Conservation (phyloP, 176 grass and related monocot genomes). For the Carex cristatella region DNA sequence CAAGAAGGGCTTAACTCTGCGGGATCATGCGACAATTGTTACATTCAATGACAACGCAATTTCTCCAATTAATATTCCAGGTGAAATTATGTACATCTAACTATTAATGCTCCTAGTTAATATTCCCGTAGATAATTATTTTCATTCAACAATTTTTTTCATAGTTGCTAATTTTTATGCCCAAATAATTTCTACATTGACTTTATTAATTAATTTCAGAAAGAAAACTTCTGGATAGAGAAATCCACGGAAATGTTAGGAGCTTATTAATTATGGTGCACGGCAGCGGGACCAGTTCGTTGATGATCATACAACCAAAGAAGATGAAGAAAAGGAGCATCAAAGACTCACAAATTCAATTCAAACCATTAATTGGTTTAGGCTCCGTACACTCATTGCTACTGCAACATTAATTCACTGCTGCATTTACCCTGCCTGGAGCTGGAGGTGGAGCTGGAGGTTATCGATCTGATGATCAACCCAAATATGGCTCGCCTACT, state of each 20-base stretch:
- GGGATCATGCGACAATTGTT: background rate
- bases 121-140: background rate
- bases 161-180: background rate
- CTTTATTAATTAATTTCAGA: background rate
- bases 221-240: too few relatives aligned
- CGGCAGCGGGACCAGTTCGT: too few relatives aligned
- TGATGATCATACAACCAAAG: too few relatives aligned
- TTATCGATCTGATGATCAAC: background rate
- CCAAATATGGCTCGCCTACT: background rate
- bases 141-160: too few relatives aligned
- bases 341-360: too few relatives aligned
- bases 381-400: too few relatives aligned
- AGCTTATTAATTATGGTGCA: too few relatives aligned
- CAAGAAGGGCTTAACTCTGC: constrained; percentile 3
- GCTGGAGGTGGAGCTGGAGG: background rate
- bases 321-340: too few relatives aligned
- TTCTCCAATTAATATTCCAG: background rate
- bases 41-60: background rate
- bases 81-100: background rate
- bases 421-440: constrained; percentile 13
- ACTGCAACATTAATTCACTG: background rate
- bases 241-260: too few relatives aligned
- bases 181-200: background rate
- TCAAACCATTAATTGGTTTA: too few relatives aligned
- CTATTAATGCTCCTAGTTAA: background rate